Conservation (phyloP, 768 basidiomycete species). For the Clavaria fumosa region DNA sequence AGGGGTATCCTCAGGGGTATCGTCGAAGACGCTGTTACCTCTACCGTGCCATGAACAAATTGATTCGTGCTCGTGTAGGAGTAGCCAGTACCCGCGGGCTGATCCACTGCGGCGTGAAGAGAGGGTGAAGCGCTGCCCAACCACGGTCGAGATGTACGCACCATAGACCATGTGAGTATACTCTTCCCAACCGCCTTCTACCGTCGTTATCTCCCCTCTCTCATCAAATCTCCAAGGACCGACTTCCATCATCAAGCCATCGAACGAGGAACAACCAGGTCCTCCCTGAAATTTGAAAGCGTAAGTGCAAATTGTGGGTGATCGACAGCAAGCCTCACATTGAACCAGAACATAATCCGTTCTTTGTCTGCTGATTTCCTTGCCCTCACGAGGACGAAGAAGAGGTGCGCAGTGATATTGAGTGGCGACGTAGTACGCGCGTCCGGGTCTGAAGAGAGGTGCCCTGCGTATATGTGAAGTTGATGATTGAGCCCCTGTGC, state of each 20-base stretch:
- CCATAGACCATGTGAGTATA: constrained; percentile 88
- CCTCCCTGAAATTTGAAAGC: constrained; percentile 74
- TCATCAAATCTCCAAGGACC: constrained; percentile 80
- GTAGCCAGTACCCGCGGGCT: constrained; percentile 92
- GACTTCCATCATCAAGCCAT: constrained; percentile 97
- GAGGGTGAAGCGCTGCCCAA: no score
- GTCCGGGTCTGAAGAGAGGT: constrained; percentile 67
- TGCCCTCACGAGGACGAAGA: constrained; percentile 83
- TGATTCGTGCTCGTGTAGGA: constrained; percentile 79
- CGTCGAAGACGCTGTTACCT: constrained; percentile 23
- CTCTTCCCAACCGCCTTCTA: constrained; percentile 94
- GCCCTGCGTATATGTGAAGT: constrained; percentile 72
- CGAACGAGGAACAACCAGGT: constrained; percentile 94
- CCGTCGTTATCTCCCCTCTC: constrained; percentile 50
- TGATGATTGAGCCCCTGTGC: constrained; percentile 53
- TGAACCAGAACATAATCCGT: constrained; percentile 92
- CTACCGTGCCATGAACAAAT: constrained; percentile 64
- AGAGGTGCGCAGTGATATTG: constrained; percentile 65
- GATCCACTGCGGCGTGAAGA: constrained; percentile 86
- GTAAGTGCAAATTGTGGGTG: not conserved
- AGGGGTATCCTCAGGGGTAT: no score
- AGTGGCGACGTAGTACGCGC: constrained; percentile 31
- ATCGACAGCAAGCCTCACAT: constrained; percentile 36
- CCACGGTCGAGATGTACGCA: no score
- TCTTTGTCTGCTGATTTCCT: constrained; percentile 80